Evolutionary conservation across 371 early-diverging fungal species (phyloP), one percentile per base, ranked within the genome.

Genomic region (Chytridium lagenaria): DNA sequence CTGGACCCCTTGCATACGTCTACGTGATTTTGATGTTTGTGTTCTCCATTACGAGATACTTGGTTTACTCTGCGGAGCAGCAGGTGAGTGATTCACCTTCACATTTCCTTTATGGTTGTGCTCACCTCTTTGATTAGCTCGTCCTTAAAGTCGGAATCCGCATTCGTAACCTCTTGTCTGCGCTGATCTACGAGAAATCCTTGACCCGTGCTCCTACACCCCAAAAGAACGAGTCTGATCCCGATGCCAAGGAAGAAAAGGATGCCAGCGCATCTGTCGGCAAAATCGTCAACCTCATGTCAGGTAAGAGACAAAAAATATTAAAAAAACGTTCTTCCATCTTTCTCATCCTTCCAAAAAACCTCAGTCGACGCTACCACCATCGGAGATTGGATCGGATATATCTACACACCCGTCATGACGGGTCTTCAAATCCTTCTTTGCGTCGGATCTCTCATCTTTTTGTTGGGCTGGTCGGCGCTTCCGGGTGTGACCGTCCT

Each of bases 401-500:
- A 22, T 23, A 2, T 74, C 31, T 50, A 65, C 66, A 51, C 69
- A 2, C 74, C 74, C 5, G 23, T 69, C 34, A 59, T 64, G 0
- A 64, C 70, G 0, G 76, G 74, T 23, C 19, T 79, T 2, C 76
- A 79, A 51, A 74, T 79, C 30, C 23, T 77, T 15, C 39, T 84
- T 39, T 72, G 77, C 68, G 49, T 76, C 26, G n/a, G 31, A 0
- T 59, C 72, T 31, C 77, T 84, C 33, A 23, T 80, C 50, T 50
- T 28, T 37, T 37, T 82, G 22, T 55, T 80, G 7, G 83, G 82
- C 30, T 75, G 73, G 71, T 69, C 83, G 23, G 83, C 80, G 26
- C 44, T 83, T n/a, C 73, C 80, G n/a, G 85, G 82, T 0, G 68
- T 83, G 30, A 55, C 52, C 26, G 74, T 80, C n/a, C 76, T 83